phyloP scores from a whole-genome alignment of 345 rosid genomes.

The Eucalyptus curtisii region DNA sequence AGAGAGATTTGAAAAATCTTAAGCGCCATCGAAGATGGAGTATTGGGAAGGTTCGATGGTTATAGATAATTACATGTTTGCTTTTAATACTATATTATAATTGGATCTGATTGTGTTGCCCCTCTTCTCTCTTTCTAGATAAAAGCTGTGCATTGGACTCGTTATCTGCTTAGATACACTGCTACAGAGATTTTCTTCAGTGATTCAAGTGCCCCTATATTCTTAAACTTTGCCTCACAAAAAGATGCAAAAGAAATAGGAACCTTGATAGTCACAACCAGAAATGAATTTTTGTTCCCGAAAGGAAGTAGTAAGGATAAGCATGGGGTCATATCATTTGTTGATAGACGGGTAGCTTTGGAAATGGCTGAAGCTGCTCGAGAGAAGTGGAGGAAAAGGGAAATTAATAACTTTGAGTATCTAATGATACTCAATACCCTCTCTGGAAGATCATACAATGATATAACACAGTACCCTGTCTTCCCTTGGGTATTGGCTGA shows the following conservation, averaged over 20 bases:
- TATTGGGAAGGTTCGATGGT: conserved; percentile 51
- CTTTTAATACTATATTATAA: not conserved
- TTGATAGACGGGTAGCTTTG: conserved; percentile 75
- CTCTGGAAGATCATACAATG: conserved; percentile 95
- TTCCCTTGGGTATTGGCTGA: conserved; percentile 97
- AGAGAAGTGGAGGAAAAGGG: conserved; percentile 96
- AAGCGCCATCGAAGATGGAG: conserved; percentile 94
- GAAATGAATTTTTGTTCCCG: conserved; percentile 79
- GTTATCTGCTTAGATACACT: conserved; percentile 91
- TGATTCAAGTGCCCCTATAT: conserved; percentile 63
- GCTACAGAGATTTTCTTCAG: conserved; percentile 77
- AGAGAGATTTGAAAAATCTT: conserved; percentile 40
- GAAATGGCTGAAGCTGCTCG: conserved; percentile 95
- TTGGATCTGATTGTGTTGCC: not conserved
- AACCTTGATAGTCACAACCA: conserved; percentile 63
- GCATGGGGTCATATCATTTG: conserved; percentile 63
- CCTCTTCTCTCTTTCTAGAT: conserved; percentile 28
- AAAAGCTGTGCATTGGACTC: conserved; percentile 85
- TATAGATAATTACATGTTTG: not conserved
- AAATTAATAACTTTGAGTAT: conserved; percentile 91
- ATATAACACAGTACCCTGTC: conserved; percentile 93
- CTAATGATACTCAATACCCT: conserved; percentile 87
- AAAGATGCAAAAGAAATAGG: conserved; percentile 91
- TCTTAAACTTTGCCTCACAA: conserved; percentile 64
- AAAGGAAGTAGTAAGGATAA: conserved; percentile 82